These are phyloP conservation scores for Penicillium decumbens DNA, from an alignment of 2,329 filamentous ascomycete genomes.

Conservation along the genomic window DNA sequence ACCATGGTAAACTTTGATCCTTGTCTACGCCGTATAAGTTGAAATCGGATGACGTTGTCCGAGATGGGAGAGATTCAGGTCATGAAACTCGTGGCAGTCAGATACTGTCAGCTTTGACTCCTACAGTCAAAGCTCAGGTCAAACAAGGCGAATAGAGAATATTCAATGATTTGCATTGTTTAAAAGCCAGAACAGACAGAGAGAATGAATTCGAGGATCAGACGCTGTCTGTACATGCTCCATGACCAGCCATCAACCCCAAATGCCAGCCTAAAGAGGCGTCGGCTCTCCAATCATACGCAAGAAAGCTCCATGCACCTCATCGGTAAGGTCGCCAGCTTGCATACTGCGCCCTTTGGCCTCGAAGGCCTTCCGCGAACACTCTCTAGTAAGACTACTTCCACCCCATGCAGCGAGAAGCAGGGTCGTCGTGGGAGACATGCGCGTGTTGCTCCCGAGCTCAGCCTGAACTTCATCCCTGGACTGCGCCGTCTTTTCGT, in stretches of 20 bases:
- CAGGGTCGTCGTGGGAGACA: conserved; percentile 58
- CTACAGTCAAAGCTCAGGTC: background rate
- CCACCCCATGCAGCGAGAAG: conserved; percentile 81
- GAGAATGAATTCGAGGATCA: background rate
- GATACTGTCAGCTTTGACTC: background rate
- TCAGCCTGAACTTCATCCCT: conserved; percentile 41
- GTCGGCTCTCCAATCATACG: conserved; percentile 69
- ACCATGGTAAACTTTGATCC: background rate
- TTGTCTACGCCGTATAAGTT: background rate
- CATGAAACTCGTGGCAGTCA: background rate
- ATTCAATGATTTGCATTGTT: background rate
- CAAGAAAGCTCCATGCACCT: conserved; percentile 77
- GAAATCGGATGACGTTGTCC: background rate
- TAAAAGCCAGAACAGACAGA: background rate
- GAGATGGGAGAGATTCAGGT: background rate
- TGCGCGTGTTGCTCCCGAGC: conserved; percentile 49
- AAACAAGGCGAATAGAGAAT: background rate
- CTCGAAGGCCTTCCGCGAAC: conserved; percentile 77
- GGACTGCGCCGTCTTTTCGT: conserved; percentile 29
- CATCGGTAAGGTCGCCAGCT: conserved; percentile 86
- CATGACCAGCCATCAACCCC: background rate
- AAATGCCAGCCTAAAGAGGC: conserved; percentile 24
- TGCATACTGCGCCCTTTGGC: conserved; percentile 84
- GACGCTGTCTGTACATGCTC: background rate
- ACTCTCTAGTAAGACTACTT: conserved; percentile 82